Evolutionary conservation across 2,329 filamentous ascomycete genomes (phyloP), one percentile per base, ranked within the genome.

Genomic region (Monosporascus sp.): DNA sequence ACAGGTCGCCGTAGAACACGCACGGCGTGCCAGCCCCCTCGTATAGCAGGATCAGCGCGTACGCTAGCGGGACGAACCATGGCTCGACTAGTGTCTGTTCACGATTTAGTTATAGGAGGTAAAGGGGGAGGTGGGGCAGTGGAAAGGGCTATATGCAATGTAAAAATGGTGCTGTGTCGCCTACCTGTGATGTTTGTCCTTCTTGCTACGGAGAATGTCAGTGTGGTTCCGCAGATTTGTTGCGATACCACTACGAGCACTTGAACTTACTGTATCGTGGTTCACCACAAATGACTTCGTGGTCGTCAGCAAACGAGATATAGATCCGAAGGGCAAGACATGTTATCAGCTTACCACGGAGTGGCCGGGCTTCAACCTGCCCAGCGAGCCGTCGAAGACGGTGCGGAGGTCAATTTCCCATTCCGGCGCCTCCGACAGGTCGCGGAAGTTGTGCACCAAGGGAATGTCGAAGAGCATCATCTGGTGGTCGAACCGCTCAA

Each of bases 31-130:
- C 84, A n/a, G 78, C 15, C 7, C 44, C 22, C 8, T 11, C 51
- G 18, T 84, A 78, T 28, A 90, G 79, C 2, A 91, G 78, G 51
- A 90, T 89, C 46, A 91, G 76, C 1, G 85, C 74, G 67, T 91
- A 89, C 11, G 86, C 87, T 17, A 90, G 74, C 0, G 85, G 79
- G 66, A 88, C 88, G 72, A 90, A 87, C 70, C 80, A 85, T 35
- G 77, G 73, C 51, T 82, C 76, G 43, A 91, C 80, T 3, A 80
- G 79, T 0, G 82, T 81, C 60, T 79, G 55, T 72, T 55, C 65
- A 66, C 0, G 70, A 70, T 53, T 73, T 0, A 85, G 17, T 18
- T n/a, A 22, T 37, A 2, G 41, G 3, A 31, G 24, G 3, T 26
- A 18, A 18, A 11, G 20, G 15, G 9, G n/a, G 15, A 17, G 14